Evolutionary conservation across 208 protist genomes (phyloP).

Genomic region (Leishmania braziliensis): DNA sequence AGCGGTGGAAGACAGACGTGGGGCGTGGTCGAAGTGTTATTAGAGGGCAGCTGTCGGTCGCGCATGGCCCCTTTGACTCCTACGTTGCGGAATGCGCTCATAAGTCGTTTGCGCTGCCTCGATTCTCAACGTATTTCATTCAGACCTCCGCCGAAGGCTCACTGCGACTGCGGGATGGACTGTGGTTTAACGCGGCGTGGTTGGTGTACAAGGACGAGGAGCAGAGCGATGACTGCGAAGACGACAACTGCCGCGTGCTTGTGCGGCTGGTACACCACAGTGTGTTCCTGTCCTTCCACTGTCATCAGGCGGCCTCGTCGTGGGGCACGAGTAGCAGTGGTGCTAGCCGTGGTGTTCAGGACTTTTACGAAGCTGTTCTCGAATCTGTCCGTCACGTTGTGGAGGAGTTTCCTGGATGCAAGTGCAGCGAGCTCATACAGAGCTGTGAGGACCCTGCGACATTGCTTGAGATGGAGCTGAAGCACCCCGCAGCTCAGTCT

Average conservation of each 20-base stretch:
- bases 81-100: slow-evolving; percentile 9
- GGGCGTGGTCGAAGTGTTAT: not conserved
- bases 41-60: not conserved
- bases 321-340: not conserved
- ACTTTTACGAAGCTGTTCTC: slow-evolving; percentile 69
- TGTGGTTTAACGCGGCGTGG: slow-evolving; percentile 34
- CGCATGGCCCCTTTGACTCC: not conserved
- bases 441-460: slow-evolving; percentile 34
- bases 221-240: not conserved
- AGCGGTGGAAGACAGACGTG: not conserved
- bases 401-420: slow-evolving; percentile 62
- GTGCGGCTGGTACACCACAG: slow-evolving; percentile 81
- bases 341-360: slow-evolving; percentile 20
- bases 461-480: slow-evolving; percentile 19
- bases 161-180: slow-evolving; percentile 8
- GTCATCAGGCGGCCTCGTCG: slow-evolving; percentile 28
- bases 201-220: slow-evolving; percentile 18
- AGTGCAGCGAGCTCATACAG: slow-evolving; percentile 67
- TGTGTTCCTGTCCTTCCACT: slow-evolving; percentile 80
- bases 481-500: slow-evolving; percentile 21
- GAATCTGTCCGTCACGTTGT: slow-evolving; percentile 57
- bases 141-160: slow-evolving; percentile 3
- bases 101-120: slow-evolving; percentile 12
- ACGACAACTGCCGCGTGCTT: slow-evolving; percentile 50
- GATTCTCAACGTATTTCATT: slow-evolving; percentile 11